Evolutionary conservation across 2,329 filamentous ascomycete species (phyloP), one percentile per base, ranked within the genome.

Genomic region (Colletotrichum euphorbiae): DNA sequence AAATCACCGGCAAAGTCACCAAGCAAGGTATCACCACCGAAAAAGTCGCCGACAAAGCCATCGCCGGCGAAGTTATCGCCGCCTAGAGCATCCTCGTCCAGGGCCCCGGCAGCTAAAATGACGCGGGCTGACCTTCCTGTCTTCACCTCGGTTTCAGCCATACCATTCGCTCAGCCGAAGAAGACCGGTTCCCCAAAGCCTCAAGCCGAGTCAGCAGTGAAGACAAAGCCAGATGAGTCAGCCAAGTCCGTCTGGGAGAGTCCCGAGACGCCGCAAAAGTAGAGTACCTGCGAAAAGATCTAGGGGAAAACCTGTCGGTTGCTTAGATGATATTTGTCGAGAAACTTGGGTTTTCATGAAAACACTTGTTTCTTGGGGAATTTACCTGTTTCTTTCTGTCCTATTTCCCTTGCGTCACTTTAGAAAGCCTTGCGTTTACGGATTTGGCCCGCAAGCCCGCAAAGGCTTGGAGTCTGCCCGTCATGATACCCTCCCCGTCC

Each of bases 91-190:
- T 66, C 61, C 9, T 54, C 61, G 6, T 40, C 46, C 13, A 65
- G 57, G 42, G 46, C 46, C 38, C 61, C 64, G 28, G 33, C 54
- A 21, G 58, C 45, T 24, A 61, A 54, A 63, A 77, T 76, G 69
- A 82, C 80, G 75, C 79, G 75, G 5, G 72, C 71, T 4, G 77
- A 80, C 50, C 64, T 81, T 55, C 80, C 79, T 2, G 75, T 77
- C 8, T 81, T 81, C 56, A 80, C 78, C 6, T 69, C 79, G n/a
- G 82, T 78, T 4, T 78, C 82, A 12, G 79, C 82, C 5, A 86
- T 87, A 50, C 84, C 82, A 1, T 86, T 86, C 75, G 82, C 82
- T 5, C 77, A 72, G 28, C 51, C 45, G 15, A 45, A 42, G n/a
- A 62, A 12, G 24, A 65, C 21, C 24, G 43, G 33, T 12, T 24